Evolutionary conservation across 2,329 filamentous ascomycete genomes (phyloP).

Genomic region (Sporothrix inflata): DNA sequence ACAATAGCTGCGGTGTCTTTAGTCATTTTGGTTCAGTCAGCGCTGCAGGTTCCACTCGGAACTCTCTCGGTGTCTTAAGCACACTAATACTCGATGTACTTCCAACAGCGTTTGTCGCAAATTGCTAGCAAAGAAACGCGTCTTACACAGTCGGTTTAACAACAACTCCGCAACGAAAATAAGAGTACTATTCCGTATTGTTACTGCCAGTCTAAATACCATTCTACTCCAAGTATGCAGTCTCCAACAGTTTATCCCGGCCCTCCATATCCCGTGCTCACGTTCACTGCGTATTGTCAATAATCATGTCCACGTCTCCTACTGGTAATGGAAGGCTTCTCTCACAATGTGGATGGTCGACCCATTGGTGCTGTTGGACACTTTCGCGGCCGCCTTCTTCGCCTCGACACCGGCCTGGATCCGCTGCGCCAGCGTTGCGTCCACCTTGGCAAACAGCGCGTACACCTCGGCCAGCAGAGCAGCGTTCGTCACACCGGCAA

Average conservation of each 20-base stretch:
- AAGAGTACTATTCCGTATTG: neutral
- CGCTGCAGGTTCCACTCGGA: neutral
- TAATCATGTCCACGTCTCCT: neutral
- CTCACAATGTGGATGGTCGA: neutral
- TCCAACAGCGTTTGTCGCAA: neutral
- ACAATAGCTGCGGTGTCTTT: neutral
- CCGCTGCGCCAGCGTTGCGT: slow-evolving; percentile 54
- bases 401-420: slow-evolving; percentile 58
- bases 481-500: slow-evolving; percentile 56
- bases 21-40: neutral
- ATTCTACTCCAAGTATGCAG: neutral
- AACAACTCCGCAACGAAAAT: neutral
- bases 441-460: slow-evolving; percentile 62
- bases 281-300: neutral
- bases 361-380: neutral
- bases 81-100: neutral
- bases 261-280: no score
- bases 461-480: slow-evolving; percentile 60
- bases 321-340: neutral
- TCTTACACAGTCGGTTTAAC: neutral
- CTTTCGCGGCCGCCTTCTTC: slow-evolving; percentile 38
- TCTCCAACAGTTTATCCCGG: no score
- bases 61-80: neutral
- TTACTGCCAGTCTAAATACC: neutral
- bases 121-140: neutral